Base-by-base conservation (phyloP, 805 yeast genomes). In the Yarrowia bubula region DNA sequence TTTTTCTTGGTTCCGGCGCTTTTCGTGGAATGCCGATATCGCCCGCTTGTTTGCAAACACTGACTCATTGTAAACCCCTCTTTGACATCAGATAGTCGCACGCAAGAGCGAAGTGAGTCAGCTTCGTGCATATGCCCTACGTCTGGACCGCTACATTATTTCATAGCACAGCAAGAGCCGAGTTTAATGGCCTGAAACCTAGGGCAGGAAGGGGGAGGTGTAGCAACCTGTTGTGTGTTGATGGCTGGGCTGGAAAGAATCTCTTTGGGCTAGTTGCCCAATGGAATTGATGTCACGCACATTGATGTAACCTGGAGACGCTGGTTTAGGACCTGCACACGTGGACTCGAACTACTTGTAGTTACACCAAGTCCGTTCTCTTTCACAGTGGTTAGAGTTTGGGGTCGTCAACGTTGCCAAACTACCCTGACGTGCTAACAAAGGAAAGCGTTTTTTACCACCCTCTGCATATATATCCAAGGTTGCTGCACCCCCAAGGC, bases 391-490 rank as follows among this genome's bases (percentile, higher is more conserved):
- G 32, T 39, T 41, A 55, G 42, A 41, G 61, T 55, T 55, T 43
- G 31, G 28, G n/a, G 13, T 41, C 17, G 41, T 38, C 28, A 55
- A 39, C 47, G 46, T 55, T 55, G 61, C 43, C 47, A 39, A 51
- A 55, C 61, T 55, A 55, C 61, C 61, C 61, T 55, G 47, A 55
- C 61, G 61, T 10, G 46, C 47, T 41, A 41, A 55, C 61, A 55
- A 53, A 55, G 61, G 47, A 55, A 41, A 55, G 61, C 61, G 61
- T 55, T 55, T 55, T 55, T 55, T 55, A 55, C 47, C 47, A 38
- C 18, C 38, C 61, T 15, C 47, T 55, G 61, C 61, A 55, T 55
- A 55, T 55, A 55, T 55, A 55, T 51, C 61, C 61, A 55, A 55
- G 61, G 61, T 55, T 55, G 61, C 61, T 55, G 61, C 61, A 51